Evolutionary conservation across 2,329 filamentous ascomycete genomes (phyloP).

Genomic region (Thelonectria discophora): DNA sequence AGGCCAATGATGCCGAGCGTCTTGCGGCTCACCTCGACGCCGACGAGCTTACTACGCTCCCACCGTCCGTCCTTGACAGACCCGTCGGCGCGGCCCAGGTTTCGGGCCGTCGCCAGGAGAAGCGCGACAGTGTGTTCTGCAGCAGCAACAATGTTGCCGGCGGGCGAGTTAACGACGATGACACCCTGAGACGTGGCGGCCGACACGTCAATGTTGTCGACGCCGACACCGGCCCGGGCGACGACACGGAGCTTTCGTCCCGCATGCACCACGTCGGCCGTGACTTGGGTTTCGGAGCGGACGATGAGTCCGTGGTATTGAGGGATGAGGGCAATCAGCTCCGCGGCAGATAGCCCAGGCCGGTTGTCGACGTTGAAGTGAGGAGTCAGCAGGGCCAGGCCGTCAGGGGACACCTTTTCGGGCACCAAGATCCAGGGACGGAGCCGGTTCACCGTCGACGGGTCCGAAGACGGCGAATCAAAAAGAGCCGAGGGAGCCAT

Average conservation of each 20-base stretch:
- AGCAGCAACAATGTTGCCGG: slow-evolving; percentile 82
- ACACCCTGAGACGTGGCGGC: slow-evolving; percentile 77
- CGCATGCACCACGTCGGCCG: slow-evolving; percentile 69
- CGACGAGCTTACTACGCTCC: slow-evolving; percentile 78
- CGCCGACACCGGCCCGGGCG: slow-evolving; percentile 81
- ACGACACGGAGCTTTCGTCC: slow-evolving; percentile 79
- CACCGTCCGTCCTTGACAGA: slow-evolving; percentile 76
- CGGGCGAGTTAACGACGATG: slow-evolving; percentile 82
- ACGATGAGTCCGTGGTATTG: slow-evolving; percentile 81
- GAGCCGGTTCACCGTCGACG: slow-evolving; percentile 18
- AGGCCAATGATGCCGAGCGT: slow-evolving; percentile 79
- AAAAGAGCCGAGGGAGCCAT: slow-evolving; percentile 43
- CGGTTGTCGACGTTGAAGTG: slow-evolving; percentile 76
- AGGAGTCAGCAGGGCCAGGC: slow-evolving; percentile 72
- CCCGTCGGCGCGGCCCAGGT: slow-evolving; percentile 75
- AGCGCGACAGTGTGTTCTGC: slow-evolving; percentile 82
- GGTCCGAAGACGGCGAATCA: slow-evolving; percentile 28
- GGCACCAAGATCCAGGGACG: slow-evolving; percentile 71
- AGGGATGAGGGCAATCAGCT: slow-evolving; percentile 73
- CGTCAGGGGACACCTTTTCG: slow-evolving; percentile 83
- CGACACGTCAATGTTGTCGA: slow-evolving; percentile 82
- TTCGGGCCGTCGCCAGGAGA: slow-evolving; percentile 76
- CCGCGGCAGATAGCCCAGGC: slow-evolving; percentile 67
- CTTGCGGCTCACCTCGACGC: slow-evolving; percentile 81
- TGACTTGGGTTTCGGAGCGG: slow-evolving; percentile 84